Evolutionary conservation across 306 rosid genomes (phyloP), one percentile per base, ranked within the genome.

Genomic region (Pterocarpus santalinus): DNA sequence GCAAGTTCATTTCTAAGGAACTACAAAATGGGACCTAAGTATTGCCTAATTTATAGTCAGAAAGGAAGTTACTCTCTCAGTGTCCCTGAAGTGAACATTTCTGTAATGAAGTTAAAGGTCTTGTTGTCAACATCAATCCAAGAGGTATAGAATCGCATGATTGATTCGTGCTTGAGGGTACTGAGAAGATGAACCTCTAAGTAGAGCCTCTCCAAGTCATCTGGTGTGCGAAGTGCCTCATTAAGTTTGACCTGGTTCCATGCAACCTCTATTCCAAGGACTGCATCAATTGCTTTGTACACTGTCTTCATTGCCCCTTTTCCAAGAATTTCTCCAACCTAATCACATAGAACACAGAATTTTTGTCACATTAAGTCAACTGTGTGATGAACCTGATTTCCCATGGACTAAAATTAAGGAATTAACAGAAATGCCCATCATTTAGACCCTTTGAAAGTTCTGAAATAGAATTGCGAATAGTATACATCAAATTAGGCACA

Each of bases 121-220:
- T 78, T 90, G 73, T 82, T 78, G 13, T 91, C 89, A 71, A 94
- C 83, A 62, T 91, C 90, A 15, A 94, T 91, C 98, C 98, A 94
- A 10, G 98, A 94, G 80, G 94, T 91, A 83, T 87, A 85, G 90
- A 94, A 94, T 61, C 47, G 86, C 73, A 94, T 92, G 70, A 94
- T 90, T 65, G 91, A 88, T 44, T 82, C 93, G 34, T 92, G 97
- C 72, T 88, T 90, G 87, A 94, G 93, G 65, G 92, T 89, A 88
- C 97, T 85, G 69, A 94, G 98, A 69, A 94, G 95, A 73, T 94
- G 98, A 88, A 94, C 97, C 85, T 94, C 98, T 14, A 97, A 92
- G 87, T 92, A 94, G 61, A 94, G 90, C 85, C 98, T 84, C 86
- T 94, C 90, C 86, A 94, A 82, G 88, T 94, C 96, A 3, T 89